These are phyloP conservation scores for Stephanodiscus minutulus DNA, from an alignment of 108 stramenopile species.

Conservation along the genomic window DNA sequence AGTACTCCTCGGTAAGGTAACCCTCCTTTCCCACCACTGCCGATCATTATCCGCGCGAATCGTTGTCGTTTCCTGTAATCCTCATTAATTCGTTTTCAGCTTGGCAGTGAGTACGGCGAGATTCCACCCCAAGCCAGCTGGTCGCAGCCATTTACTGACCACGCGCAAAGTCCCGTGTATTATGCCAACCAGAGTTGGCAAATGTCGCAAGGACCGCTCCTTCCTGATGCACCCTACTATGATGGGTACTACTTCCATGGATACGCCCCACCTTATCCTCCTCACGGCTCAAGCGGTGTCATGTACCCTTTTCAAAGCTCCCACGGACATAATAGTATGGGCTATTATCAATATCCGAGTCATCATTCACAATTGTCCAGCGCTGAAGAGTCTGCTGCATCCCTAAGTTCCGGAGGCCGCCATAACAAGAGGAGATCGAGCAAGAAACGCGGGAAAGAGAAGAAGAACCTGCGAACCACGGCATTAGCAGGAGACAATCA, in stretches of 20 bases:
- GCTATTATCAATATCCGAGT: constrained; percentile 2
- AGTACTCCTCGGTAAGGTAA: no score
- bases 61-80: no score
- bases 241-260: not conserved
- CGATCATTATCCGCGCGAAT: no score
- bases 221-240: constrained; percentile 1
- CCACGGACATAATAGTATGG: not conserved
- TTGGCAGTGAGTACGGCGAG: not conserved
- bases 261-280: not conserved
- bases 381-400: not conserved
- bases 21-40: no score
- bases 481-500: not conserved
- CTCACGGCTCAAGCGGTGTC: not conserved
- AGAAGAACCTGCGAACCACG: not conserved
- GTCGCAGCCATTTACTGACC: not conserved
- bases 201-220: not conserved
- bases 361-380: not conserved
- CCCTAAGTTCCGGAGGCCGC: not conserved
- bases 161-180: constrained; percentile 2
- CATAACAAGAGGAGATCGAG: not conserved
- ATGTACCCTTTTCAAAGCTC: not conserved
- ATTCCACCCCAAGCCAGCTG: not conserved
- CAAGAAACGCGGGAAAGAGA: constrained; percentile 1
- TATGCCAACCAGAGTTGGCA: not conserved
- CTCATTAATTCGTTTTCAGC: no score